Percentiles rank a stretch among this genome's conserved stretches.
These are phyloP conservation scores for Chloranthus sessilifolius DNA, from an alignment of 164 flowering plant species.

Conservation along the genomic window DNA sequence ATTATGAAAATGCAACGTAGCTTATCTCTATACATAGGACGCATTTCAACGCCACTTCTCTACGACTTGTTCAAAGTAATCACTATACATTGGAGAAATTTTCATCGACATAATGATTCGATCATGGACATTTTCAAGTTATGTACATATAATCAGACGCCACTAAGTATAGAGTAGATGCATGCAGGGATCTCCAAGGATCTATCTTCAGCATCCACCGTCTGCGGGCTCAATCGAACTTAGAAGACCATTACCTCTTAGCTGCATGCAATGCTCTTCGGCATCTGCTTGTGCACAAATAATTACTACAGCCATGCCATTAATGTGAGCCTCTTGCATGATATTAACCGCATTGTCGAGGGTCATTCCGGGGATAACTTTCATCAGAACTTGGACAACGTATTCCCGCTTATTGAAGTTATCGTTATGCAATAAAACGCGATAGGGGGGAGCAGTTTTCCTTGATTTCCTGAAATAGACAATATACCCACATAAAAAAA, in stretches of 20 bases:
- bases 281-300: slow-evolving; percentile 91
- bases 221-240: slow-evolving; percentile 94
- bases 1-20: too few species aligned
- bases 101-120: too few species aligned
- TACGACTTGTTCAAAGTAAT: too few species aligned
- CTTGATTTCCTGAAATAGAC: slow-evolving; percentile 65
- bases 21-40: too few species aligned
- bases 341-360: slow-evolving; percentile 87
- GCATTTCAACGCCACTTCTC: too few species aligned
- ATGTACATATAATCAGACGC: slow-evolving; percentile 18
- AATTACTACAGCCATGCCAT: slow-evolving; percentile 84
- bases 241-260: slow-evolving; percentile 83
- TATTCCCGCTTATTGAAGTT: slow-evolving; percentile 87
- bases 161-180: slow-evolving; percentile 4
- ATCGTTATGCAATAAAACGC: slow-evolving; percentile 88
- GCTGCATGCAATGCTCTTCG: slow-evolving; percentile 88
- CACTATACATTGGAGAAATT: too few species aligned
- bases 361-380: slow-evolving; percentile 95
- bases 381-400: slow-evolving; percentile 94
- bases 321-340: slow-evolving; percentile 94
- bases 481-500: too few species aligned
- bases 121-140: slow-evolving; percentile 12
- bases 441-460: slow-evolving; percentile 84
- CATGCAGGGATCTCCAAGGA: neutral
- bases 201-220: slow-evolving; percentile 54